Conservation (phyloP, 169 alveolate genomes). For the Plasmodium coatneyi region DNA sequence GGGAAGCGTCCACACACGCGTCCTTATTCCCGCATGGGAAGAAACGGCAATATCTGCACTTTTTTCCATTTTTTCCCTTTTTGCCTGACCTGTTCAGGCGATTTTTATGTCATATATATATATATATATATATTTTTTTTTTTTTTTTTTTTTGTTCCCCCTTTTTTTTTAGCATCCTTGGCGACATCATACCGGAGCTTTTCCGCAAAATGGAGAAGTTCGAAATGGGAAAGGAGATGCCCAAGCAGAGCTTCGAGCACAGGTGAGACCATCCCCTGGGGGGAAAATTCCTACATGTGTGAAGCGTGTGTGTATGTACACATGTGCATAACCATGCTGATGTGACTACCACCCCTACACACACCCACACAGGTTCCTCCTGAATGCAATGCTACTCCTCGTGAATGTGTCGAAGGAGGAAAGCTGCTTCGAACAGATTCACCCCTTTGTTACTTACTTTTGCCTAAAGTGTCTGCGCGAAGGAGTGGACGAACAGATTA, state of each 20-base stretch:
- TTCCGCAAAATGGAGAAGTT: not conserved
- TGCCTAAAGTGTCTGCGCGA: conserved; percentile 14
- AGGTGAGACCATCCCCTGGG: not conserved
- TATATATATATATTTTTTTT: not conserved
- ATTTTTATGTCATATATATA: not conserved
- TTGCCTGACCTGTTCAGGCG: conserved; percentile 1
- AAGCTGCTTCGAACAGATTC: conserved; percentile 26
- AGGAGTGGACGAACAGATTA: conserved; percentile 24
- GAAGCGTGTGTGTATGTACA: not conserved
- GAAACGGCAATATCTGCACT: not conserved
- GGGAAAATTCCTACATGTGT: not conserved
- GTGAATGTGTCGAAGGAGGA: conserved; percentile 39
- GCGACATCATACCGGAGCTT: conserved; percentile 19
- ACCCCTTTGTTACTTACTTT: not conserved
- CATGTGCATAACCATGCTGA: not conserved
- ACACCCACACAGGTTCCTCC: conserved; percentile 14
- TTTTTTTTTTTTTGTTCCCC: not conserved
- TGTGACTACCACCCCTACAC: not conserved
- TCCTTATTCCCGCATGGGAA: no score
- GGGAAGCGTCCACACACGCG: not conserved
- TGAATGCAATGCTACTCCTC: conserved; percentile 4
- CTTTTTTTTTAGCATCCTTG: conserved; percentile 9
- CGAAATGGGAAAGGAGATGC: conserved; percentile 8
- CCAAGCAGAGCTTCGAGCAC: conserved; percentile 25
- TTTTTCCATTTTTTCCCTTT: not conserved